Percentiles rank a stretch among this genome's conserved stretches.
Evolutionary conservation across 176 grass and related monocot genomes (phyloP).

Genomic region (Rhipidocladum racemiflorum): DNA sequence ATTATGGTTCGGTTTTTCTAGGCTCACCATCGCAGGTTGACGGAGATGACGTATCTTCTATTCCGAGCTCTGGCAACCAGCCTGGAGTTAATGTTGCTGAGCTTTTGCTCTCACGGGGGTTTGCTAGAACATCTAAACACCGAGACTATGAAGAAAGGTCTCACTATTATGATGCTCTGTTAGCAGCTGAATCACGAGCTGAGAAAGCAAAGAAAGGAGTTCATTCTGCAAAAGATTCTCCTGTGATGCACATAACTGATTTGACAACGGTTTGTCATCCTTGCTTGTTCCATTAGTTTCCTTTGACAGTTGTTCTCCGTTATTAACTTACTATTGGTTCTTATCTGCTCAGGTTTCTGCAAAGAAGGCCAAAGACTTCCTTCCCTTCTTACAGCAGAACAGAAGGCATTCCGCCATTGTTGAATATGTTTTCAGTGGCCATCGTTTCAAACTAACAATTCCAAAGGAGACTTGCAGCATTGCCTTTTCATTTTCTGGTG

Average conservation of each 20-base stretch:
- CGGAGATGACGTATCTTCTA: conserved; percentile 58
- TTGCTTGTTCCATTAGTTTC: neutral
- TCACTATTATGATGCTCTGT: conserved; percentile 83
- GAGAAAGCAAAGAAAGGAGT: conserved; percentile 88
- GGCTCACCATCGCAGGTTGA: conserved; percentile 54
- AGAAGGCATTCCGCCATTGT: conserved; percentile 80
- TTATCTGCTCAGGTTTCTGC: conserved; percentile 52
- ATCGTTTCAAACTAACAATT: conserved; percentile 92
- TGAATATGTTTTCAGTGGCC: conserved; percentile 96
- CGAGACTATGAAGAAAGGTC: conserved; percentile 95
- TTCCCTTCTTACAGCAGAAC: conserved; percentile 83
- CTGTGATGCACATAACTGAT: conserved; percentile 93
- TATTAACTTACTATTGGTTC: neutral
- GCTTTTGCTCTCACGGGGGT: conserved; percentile 76
- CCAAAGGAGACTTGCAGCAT: conserved; percentile 99
- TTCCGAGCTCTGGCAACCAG: conserved; percentile 32
- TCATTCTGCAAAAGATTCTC: conserved; percentile 68
- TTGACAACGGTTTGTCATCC: conserved; percentile 52
- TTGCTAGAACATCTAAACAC: conserved; percentile 73
- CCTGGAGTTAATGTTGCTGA: conserved; percentile 76
- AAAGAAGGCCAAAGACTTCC: conserved; percentile 93
- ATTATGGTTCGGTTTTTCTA: conserved; percentile 90
- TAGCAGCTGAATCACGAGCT: conserved; percentile 87
- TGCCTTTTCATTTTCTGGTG: conserved; percentile 92
- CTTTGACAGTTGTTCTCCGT: neutral